Base-by-base conservation (phyloP, 768 basidiomycete species). In the Boletus pseudopeckii region DNA sequence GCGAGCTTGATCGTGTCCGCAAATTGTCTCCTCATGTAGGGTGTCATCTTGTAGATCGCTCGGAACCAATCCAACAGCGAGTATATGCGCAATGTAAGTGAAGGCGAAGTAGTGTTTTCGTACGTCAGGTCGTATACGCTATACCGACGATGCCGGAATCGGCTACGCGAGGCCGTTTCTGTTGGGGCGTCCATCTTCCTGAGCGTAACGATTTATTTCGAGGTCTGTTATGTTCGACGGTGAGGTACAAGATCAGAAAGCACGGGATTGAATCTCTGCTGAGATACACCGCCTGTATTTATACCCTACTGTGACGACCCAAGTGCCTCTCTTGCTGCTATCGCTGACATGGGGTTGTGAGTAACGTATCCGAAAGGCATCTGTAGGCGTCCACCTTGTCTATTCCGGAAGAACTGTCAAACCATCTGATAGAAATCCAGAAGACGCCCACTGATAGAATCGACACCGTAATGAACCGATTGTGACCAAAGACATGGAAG, bases 91-190 rank as follows among this genome's bases (percentile, higher is more conserved):
- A 10, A 38, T n/a, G 22, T 36, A 20, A 28, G 39, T 3, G 50
- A 43, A 30, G 36, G 34, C 11, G 48, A 26, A 2, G 37, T 7
- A n/a, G 42, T 0, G 7, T 58, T 57, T 55, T 68, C 65, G 30
- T 65, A 67, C 2, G 48, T 47, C 32, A 68, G 15, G 42, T 60
- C 55, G 38, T 65, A 67, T 17, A 68, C 55, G 33, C 67, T 65
- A 22, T 53, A 45, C 17, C 50, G 63, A 34, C 49, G 63, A 24
- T n/a, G n/a, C 17, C 38, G 54, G 7, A 69, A 50, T 36, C 17
- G 54, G 43, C 32, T 20, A 5, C 5, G 18, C n/a, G 56, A 28
- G 24, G 43, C n/a, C 22, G 42, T 51, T 26, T 3, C 20, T 1
- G 36, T 26, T 1, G 37, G 37, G 14, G 4, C 9, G 46, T 48